Base-by-base conservation (phyloP, 2,329 filamentous ascomycete genomes). In the Aspergillus oerlinghausenensis region DNA sequence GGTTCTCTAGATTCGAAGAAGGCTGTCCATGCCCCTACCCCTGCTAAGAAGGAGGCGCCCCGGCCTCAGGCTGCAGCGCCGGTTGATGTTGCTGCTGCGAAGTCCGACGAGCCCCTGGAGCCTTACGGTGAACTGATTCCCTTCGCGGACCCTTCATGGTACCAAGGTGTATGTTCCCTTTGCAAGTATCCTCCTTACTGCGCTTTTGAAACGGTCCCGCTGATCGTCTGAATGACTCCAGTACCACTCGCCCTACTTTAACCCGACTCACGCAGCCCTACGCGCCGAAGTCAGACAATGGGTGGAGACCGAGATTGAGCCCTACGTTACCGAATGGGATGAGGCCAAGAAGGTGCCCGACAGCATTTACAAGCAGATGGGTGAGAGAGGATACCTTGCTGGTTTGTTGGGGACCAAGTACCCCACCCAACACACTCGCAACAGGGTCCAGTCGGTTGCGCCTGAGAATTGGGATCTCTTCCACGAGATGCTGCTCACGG, bases 211-310 rank as follows among this genome's bases (percentile, higher is more conserved):
- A 47, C 26, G 14, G 14, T 25, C 14, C 21, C n/a, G 43, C 55
- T 54, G 49, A 61, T 65, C 23, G 47, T 28, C 61, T 54, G 29
- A 26, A 56, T 11, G 32, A 45, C 51, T 10, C 40, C 63, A 95
- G 89, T 96, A 96, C 77, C 90, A 96, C 79, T 96, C 93, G 1
- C 91, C 93, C 28, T 97, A 97, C 83, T 96, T 88, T 83, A 97
- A 97, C 78, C 88, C 96, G 76, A 87, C 90, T 4, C 94, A 99
- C 76, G 92, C 86, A 55, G 92, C 91, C 52, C 88, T 99, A 51
- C 91, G 94, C 59, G 88, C 86, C 63, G 94, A 99, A 80, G 82
- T 97, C 59, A 89, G 94, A 69, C 84, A 92, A 79, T 99, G 92
- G 92, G 85, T 99, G 55, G 90, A 96, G 60, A 84, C 81, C 55